phyloP scores from a whole-genome alignment of 768 basidiomycete species.

The Omphalotus guepiniiformis region DNA sequence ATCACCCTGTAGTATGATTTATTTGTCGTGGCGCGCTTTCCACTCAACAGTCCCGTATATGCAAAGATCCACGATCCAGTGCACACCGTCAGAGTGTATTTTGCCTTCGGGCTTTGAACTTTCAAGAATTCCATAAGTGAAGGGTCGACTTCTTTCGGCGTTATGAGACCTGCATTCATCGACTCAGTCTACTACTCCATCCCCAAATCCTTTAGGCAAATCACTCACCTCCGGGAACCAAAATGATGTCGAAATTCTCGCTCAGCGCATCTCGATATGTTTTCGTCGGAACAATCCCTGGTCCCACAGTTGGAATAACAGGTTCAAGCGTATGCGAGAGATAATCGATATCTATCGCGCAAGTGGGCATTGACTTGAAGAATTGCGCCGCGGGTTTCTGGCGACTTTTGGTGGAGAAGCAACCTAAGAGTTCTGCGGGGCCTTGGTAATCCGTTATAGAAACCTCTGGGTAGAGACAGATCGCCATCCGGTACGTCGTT shows the following conservation, averaged over 20 bases:
- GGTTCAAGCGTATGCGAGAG: slow-evolving; percentile 19
- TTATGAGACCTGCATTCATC: no score
- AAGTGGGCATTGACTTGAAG: slow-evolving; percentile 4
- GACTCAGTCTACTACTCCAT: no score
- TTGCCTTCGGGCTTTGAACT: slow-evolving; percentile 22
- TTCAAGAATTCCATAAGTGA: slow-evolving; percentile 22
- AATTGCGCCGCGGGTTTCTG: slow-evolving; percentile 4
- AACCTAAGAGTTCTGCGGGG: slow-evolving; percentile 27
- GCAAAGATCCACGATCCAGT: slow-evolving; percentile 31
- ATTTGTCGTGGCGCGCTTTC: slow-evolving; percentile 33
- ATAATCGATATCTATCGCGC: slow-evolving; percentile 18
- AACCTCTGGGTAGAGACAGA: slow-evolving; percentile 28
- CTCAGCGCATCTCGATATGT: slow-evolving; percentile 19
- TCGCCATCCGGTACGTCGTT: slow-evolving; percentile 19
- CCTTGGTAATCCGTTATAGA: slow-evolving; percentile 28
- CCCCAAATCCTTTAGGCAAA: no score
- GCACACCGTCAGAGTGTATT: slow-evolving; percentile 32
- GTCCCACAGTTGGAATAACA: slow-evolving; percentile 17
- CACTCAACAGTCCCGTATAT: slow-evolving; percentile 26
- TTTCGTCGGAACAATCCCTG: slow-evolving; percentile 13
- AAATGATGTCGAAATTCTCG: slow-evolving; percentile 27
- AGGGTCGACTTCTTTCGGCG: slow-evolving; percentile 1
- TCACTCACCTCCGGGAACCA: slow-evolving; percentile 24
- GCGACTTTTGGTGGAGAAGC: slow-evolving; percentile 14
- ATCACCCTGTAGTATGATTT: slow-evolving; percentile 25